Percentiles rank a stretch among this genome's conserved stretches.
Evolutionary conservation across 345 rosid genomes (phyloP).

Genomic region (Arabidopsis arenosa): DNA sequence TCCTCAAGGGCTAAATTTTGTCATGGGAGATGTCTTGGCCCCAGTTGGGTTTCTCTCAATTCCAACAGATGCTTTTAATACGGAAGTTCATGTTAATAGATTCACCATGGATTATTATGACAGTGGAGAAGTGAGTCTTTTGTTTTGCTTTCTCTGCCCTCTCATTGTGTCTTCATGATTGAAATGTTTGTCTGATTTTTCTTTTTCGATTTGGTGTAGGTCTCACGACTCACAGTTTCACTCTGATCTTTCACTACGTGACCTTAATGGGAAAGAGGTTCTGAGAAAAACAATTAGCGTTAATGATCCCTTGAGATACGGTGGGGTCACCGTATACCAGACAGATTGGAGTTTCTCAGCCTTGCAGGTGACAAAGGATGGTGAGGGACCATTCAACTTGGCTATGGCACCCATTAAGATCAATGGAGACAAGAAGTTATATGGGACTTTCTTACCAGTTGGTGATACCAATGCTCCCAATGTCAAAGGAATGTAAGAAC

Average conservation of each 20-base stretch:
- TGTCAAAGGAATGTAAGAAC: conserved; percentile 85
- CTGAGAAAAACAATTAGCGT: conserved; percentile 89
- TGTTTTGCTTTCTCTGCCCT: conserved; percentile 17
- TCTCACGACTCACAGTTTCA: conserved; percentile 87
- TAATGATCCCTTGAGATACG: conserved; percentile 84
- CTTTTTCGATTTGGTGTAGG: conserved; percentile 51
- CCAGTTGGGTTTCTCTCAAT: conserved; percentile 83
- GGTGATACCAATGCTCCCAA: conserved; percentile 70
- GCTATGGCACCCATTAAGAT: conserved; percentile 88
- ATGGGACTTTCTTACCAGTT: conserved; percentile 84
- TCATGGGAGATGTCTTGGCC: conserved; percentile 79
- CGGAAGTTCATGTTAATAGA: conserved; percentile 89
- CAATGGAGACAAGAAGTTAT: conserved; percentile 94
- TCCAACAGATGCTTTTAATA: conserved; percentile 83
- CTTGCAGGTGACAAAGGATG: conserved; percentile 71
- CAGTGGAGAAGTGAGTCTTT: conserved; percentile 70
- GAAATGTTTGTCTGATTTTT: conserved; percentile 7
- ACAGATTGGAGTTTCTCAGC: conserved; percentile 97
- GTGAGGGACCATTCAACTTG: conserved; percentile 93
- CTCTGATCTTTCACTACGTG: conserved; percentile 81
- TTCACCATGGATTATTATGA: conserved; percentile 92
- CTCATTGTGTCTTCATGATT: conserved; percentile 1
- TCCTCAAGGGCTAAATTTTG: conserved; percentile 90
- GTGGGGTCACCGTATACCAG: conserved; percentile 87
- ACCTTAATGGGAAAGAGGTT: conserved; percentile 82